Conservation (phyloP, 2,329 filamentous ascomycete genomes). For the Hymenoscyphus linearis region DNA sequence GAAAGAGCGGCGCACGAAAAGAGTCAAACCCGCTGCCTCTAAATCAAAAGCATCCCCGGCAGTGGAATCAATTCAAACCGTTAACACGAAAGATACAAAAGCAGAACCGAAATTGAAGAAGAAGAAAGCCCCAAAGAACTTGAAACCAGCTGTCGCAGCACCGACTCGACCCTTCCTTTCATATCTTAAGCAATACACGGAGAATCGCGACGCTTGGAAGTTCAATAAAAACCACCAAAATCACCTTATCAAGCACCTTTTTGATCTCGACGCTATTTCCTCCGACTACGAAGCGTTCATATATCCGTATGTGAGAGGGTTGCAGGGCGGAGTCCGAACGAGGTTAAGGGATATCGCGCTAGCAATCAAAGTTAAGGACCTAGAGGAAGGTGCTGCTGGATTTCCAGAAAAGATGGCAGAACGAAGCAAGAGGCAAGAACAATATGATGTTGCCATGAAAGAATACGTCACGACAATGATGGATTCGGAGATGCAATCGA, state of each 20-base stretch:
- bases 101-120: conserved; percentile 17
- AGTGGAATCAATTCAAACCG: not conserved
- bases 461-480: conserved; percentile 40
- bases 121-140: conserved; percentile 12
- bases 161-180: conserved; percentile 59
- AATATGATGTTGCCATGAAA: conserved; percentile 27
- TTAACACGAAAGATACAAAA: not conserved
- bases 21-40: conserved; percentile 20
- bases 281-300: conserved; percentile 63
- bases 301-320: conserved; percentile 70
- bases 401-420: conserved; percentile 45
- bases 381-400: conserved; percentile 41
- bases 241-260: conserved; percentile 75
- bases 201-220: conserved; percentile 71
- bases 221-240: conserved; percentile 95
- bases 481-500: conserved; percentile 12
- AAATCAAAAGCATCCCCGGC: conserved; percentile 5
- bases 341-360: conserved; percentile 63
- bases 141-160: conserved; percentile 2
- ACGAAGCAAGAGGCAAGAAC: conserved; percentile 42
- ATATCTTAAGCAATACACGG: conserved; percentile 74
- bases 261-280: conserved; percentile 67
- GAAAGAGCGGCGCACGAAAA: conserved; percentile 27
- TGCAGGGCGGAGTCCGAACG: conserved; percentile 69
- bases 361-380: conserved; percentile 53